Percentiles rank a stretch among this genome's conserved stretches.
Evolutionary conservation across 2,329 filamentous ascomycete species (phyloP).

Genomic region (Lachnellula suecica): DNA sequence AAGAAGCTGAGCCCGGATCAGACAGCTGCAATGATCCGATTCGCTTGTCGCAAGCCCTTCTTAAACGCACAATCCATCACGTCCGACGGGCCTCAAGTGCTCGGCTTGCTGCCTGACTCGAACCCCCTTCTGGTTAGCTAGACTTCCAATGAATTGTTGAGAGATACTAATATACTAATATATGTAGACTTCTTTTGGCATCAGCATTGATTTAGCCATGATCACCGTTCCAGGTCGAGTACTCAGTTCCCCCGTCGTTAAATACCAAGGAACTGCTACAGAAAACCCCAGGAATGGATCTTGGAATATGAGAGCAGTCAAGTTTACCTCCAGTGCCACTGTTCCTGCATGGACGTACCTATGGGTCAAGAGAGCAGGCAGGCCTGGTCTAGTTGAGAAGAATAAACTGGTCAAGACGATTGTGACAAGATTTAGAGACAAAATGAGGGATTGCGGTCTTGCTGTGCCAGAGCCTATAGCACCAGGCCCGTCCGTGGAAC

Average conservation of each 20-base stretch:
- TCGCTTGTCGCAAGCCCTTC: constrained; percentile 64
- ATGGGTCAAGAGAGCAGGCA: constrained; percentile 5
- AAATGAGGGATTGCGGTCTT: not conserved
- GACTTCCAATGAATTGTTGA: not conserved
- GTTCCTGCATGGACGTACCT: constrained; percentile 49
- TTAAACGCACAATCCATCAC: constrained; percentile 66
- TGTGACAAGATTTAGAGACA: not conserved
- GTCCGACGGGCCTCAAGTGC: constrained; percentile 50
- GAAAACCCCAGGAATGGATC: constrained; percentile 41
- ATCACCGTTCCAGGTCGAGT: constrained; percentile 72
- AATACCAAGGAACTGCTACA: constrained; percentile 46
- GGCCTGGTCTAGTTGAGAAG: constrained; percentile 3
- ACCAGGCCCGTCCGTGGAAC: too few relatives aligned
- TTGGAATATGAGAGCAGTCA: constrained; percentile 66
- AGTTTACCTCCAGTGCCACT: constrained; percentile 51
- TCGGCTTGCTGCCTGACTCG: constrained; percentile 45
- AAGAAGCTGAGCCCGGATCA: constrained; percentile 58
- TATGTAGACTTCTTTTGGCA: constrained; percentile 5
- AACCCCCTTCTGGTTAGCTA: constrained; percentile 12
- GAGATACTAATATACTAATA: constrained; percentile 2
- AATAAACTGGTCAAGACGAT: too few relatives aligned
- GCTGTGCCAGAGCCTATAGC: too few relatives aligned
- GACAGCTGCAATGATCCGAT: constrained; percentile 66
- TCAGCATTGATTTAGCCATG: constrained; percentile 52
- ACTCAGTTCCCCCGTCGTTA: constrained; percentile 56